These are phyloP conservation scores for Cladophialophora psammophila DNA, from an alignment of 2,329 filamentous ascomycete genomes.

Conservation along the genomic window DNA sequence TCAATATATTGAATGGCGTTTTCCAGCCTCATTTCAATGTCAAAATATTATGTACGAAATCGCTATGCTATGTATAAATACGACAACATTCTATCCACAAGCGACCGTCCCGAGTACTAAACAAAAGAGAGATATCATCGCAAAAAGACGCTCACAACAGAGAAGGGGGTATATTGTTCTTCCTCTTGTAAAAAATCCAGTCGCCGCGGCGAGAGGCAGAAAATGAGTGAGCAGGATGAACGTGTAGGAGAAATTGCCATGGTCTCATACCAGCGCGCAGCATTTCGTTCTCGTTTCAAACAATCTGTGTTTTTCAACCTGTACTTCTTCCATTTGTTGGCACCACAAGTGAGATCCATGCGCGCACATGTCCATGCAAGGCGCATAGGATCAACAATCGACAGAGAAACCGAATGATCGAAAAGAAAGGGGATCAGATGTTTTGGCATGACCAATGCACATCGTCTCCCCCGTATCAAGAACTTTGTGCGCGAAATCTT, in stretches of 20 bases:
- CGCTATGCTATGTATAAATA: conserved; percentile 2
- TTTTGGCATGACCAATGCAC: not conserved
- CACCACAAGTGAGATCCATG: not conserved
- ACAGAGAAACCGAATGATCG: conserved; percentile 4
- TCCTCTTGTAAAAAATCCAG: not conserved
- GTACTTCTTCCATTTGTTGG: not conserved
- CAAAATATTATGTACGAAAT: not conserved
- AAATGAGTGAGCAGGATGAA: conserved; percentile 5
- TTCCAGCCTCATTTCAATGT: not conserved
- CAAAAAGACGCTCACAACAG: conserved; percentile 5
- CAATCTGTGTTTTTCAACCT: not conserved
- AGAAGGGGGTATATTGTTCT: conserved; percentile 17
- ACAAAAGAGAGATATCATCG: conserved; percentile 4
- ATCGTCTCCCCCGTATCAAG: not conserved
- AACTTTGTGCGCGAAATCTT: not conserved
- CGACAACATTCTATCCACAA: conserved; percentile 11
- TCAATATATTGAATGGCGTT: not conserved
- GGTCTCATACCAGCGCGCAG: not conserved
- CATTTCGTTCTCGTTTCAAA: conserved; percentile 6
- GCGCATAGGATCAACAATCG: not conserved
- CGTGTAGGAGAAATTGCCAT: conserved; percentile 1
- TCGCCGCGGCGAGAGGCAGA: not conserved
- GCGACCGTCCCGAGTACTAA: not conserved
- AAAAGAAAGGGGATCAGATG: not conserved
- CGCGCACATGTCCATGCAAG: conserved; percentile 3